Conservation (phyloP, 257 asterid genomes). For the Nicotiana knightiana region DNA sequence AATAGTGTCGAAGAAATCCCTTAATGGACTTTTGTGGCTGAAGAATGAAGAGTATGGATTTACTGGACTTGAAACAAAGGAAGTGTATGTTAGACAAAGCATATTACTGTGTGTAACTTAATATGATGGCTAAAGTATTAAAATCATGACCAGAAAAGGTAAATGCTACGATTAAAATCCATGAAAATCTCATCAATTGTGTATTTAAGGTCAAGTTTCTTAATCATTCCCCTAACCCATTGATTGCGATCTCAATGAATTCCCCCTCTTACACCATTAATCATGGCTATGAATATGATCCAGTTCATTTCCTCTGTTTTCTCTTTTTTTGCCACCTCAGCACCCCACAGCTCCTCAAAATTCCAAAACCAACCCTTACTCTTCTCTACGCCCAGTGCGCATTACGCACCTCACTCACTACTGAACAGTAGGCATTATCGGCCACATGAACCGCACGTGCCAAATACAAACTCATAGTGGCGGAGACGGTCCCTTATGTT, state of each 20-base stretch:
- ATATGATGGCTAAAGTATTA: not conserved
- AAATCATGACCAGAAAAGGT: not conserved
- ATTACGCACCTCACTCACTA: not conserved
- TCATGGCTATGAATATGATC: slow-evolving; percentile 35
- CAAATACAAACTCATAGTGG: not conserved
- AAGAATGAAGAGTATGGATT: too few species aligned
- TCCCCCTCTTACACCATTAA: slow-evolving; percentile 29
- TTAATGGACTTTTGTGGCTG: too few species aligned
- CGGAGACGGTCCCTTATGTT: too few species aligned
- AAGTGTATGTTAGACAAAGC: too few species aligned
- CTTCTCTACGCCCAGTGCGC: not conserved
- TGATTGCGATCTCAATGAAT: slow-evolving; percentile 29
- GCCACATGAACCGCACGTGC: not conserved
- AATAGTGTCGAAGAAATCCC: too few species aligned
- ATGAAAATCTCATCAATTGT: slow-evolving; percentile 21
- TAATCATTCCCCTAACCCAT: slow-evolving; percentile 31
- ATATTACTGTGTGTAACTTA: too few species aligned
- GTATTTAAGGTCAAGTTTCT: slow-evolving; percentile 29
- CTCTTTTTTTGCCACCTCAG: not conserved
- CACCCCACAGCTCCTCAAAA: not conserved
- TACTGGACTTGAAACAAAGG: too few species aligned
- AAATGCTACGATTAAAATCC: slow-evolving; percentile 5
- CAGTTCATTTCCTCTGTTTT: slow-evolving; percentile 9
- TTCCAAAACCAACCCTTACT: not conserved
- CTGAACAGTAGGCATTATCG: not conserved